These are phyloP conservation scores for Cryptosporidium meleagridis DNA, from an alignment of 169 alveolate species.

Conservation along the genomic window DNA sequence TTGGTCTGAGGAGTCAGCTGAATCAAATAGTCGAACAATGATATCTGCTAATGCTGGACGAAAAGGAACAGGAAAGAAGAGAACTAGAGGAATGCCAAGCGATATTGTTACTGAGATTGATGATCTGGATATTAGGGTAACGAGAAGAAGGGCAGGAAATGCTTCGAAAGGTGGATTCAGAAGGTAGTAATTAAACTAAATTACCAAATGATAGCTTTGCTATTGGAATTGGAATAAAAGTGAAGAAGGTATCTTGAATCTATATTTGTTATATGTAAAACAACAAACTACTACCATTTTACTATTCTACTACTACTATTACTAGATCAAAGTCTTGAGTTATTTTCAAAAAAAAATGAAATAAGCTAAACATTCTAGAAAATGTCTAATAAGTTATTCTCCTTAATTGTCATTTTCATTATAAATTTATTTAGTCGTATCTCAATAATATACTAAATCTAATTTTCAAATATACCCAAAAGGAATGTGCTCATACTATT, in stretches of 20 bases:
- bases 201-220: not conserved
- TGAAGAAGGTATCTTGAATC: not conserved
- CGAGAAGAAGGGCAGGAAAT: constrained; percentile 69
- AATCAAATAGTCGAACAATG: constrained; percentile 64
- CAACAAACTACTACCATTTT: too few species aligned
- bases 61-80: constrained; percentile 66
- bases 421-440: too few species aligned
- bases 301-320: too few species aligned
- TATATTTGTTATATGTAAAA: too few species aligned
- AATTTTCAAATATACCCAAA: too few species aligned
- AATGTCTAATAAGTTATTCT: too few species aligned
- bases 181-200: not conserved
- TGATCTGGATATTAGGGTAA: constrained; percentile 67
- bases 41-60: constrained; percentile 29
- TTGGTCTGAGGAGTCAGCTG: constrained; percentile 73
- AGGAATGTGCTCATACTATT: too few species aligned
- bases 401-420: not conserved
- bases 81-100: constrained; percentile 75
- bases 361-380: not conserved
- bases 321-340: not conserved
- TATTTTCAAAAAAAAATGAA: too few species aligned
- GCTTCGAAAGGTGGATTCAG: constrained; percentile 53
- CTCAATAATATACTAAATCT: too few species aligned
- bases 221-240: not conserved
- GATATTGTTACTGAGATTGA: constrained; percentile 61